phyloP scores from a whole-genome alignment of 352 stramenopile genomes.

The Phytopythium aichiense region DNA sequence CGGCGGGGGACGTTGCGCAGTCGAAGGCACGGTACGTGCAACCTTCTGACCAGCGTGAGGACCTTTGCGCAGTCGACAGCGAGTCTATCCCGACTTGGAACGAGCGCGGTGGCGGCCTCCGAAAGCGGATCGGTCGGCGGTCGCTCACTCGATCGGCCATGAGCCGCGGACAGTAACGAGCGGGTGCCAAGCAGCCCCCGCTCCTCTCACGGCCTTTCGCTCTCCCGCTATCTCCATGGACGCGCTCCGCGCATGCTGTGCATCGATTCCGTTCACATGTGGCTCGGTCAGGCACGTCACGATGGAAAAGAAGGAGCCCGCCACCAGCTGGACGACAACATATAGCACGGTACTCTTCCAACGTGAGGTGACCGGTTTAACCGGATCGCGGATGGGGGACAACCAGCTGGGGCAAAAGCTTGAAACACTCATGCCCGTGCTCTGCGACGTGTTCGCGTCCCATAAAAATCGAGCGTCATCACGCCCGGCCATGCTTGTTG shows the following conservation, averaged over 20 bases:
- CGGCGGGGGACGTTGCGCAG: not conserved
- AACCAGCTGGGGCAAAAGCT: not conserved
- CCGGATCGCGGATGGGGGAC: not conserved
- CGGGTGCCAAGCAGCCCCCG: not conserved
- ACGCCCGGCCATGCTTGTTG: too few relatives aligned
- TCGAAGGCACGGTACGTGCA: not conserved
- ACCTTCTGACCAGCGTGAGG: not conserved
- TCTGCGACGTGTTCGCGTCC: not conserved
- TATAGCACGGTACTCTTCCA: not conserved
- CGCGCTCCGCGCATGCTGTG: not conserved
- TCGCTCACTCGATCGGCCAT: not conserved
- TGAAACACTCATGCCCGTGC: not conserved
- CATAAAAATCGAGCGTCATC: not conserved
- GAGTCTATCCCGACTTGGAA: not conserved
- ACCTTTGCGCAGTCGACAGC: not conserved
- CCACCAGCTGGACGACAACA: not conserved
- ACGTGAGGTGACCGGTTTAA: not conserved
- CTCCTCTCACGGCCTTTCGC: not conserved
- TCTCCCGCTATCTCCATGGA: not conserved
- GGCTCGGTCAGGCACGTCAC: not conserved
- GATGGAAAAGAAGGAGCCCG: not conserved
- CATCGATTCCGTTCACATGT: not conserved
- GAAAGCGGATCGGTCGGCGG: too few relatives aligned
- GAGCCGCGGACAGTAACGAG: not conserved
- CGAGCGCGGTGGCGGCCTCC: too few relatives aligned